These are phyloP conservation scores for Dactylellina cionopaga DNA, from an alignment of 2,329 filamentous ascomycete species.

Conservation along the genomic window DNA sequence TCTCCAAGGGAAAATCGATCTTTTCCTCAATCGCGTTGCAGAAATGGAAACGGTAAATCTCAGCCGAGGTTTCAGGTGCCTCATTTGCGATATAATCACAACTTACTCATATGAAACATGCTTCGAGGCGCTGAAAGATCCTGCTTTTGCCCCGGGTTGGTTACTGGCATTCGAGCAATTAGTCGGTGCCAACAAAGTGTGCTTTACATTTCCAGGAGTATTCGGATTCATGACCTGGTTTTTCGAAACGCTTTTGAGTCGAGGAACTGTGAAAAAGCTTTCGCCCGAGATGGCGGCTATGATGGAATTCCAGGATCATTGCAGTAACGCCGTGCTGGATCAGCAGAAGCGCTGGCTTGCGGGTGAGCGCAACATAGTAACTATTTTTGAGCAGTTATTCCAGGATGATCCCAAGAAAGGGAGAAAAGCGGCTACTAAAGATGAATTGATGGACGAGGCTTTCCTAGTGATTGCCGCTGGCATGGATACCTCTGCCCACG, in stretches of 20 bases:
- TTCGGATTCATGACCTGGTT: conserved; percentile 17
- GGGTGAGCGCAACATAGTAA: conserved; percentile 15
- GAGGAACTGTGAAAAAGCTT: conserved; percentile 16
- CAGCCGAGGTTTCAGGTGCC: conserved; percentile 12
- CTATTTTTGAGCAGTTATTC: conserved; percentile 28
- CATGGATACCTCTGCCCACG: conserved; percentile 33
- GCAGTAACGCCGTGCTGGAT: conserved; percentile 12
- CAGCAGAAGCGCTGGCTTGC: conserved; percentile 26
- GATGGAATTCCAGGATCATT: conserved; percentile 24
- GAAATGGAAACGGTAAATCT: conserved; percentile 22
- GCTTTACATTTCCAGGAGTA: conserved; percentile 18
- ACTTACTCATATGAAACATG: conserved; percentile 26
- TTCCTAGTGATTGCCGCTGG: conserved; percentile 26
- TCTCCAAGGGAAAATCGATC: conserved; percentile 13
- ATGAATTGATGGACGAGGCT: conserved; percentile 14
- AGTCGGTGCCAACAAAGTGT: conserved; percentile 12
- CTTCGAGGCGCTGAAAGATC: conserved; percentile 20
- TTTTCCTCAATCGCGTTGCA: conserved; percentile 15
- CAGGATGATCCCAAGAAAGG: conserved; percentile 29
- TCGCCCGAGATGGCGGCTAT: conserved; percentile 22
- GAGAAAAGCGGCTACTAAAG: conserved; percentile 27
- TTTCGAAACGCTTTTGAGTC: conserved; percentile 13
- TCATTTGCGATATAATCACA: conserved; percentile 30
- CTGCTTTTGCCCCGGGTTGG: conserved; percentile 14
- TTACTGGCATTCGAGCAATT: conserved; percentile 17